phyloP scores from a whole-genome alignment of 192 early-diverging fungal genomes.

The Coemansia sp. region DNA sequence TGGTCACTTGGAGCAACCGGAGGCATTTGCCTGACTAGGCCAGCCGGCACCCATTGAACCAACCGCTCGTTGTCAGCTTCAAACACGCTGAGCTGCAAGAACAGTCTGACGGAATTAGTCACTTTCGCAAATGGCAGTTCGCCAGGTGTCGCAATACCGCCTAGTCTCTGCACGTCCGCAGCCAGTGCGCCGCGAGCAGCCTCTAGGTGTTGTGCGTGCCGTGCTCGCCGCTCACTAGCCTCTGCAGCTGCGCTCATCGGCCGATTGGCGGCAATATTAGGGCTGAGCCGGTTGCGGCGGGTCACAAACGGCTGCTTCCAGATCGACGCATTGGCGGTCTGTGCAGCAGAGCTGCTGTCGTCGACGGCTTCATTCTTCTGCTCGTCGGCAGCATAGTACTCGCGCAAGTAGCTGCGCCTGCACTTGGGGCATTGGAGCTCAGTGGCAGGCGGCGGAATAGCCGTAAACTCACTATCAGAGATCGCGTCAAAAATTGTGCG shows the following conservation, averaged over 20 bases:
- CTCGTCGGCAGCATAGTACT: constrained; percentile 50
- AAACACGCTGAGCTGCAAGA: constrained; percentile 53
- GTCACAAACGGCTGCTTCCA: constrained; percentile 19
- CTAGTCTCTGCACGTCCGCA: constrained; percentile 1
- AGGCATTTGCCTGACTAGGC: constrained; percentile 33
- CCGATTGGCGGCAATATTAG: neutral
- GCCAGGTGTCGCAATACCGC: neutral
- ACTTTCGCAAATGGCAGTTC: constrained; percentile 37
- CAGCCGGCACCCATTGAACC: constrained; percentile 51
- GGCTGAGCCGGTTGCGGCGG: constrained; percentile 16
- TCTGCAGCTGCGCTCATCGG: neutral
- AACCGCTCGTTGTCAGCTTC: constrained; percentile 42
- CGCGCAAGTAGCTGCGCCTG: constrained; percentile 47
- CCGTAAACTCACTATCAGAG: neutral
- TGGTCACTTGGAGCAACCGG: constrained; percentile 21
- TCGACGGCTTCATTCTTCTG: neutral
- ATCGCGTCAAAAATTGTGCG: constrained; percentile 25
- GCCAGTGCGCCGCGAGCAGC: constrained; percentile 12
- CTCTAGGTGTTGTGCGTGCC: constrained; percentile 6
- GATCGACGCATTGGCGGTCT: neutral
- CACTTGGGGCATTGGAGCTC: constrained; percentile 44
- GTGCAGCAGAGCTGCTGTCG: neutral
- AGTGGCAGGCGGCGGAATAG: constrained; percentile 5
- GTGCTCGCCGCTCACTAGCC: constrained; percentile 7
- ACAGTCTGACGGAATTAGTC: constrained; percentile 45